A percentile compares a stretch with the other conserved stretches of the same genome.
phyloP scores from a whole-genome alignment of 2,329 filamentous ascomycete species.

The Fusarium pseudocircinatum region DNA sequence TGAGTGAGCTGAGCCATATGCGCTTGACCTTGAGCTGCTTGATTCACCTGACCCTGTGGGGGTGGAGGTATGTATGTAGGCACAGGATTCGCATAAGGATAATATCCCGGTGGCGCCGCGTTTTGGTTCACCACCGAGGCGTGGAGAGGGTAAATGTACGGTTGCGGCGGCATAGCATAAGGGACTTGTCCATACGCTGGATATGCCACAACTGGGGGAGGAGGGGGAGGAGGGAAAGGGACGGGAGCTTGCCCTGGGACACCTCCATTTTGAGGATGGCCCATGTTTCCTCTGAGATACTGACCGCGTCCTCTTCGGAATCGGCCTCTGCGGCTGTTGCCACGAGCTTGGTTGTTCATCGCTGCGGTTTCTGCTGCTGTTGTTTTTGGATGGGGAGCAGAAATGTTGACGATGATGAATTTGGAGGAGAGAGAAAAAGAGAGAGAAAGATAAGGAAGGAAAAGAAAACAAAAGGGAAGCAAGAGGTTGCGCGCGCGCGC shows the following conservation, averaged over 20 bases:
- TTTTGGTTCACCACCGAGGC: not conserved
- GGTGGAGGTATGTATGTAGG: not conserved
- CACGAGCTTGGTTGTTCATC: not conserved
- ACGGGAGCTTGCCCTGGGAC: not conserved
- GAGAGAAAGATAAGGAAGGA: not conserved
- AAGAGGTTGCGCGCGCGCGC: not conserved
- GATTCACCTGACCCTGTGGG: not conserved
- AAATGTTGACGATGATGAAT: not conserved
- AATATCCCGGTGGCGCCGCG: not conserved
- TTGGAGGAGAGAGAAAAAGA: not conserved
- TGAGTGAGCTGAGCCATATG: no score
- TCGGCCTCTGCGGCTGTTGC: not conserved
- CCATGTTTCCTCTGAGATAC: not conserved
- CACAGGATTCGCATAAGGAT: not conserved
- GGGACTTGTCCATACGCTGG: not conserved
- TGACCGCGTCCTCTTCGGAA: not conserved
- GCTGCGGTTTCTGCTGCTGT: not conserved
- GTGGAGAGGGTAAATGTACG: not conserved
- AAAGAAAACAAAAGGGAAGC: not conserved
- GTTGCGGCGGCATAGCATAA: not conserved
- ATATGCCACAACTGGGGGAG: not conserved
- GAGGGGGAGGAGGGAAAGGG: not conserved
- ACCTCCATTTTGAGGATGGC: not conserved
- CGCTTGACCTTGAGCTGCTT: not conserved
- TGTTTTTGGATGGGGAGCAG: not conserved